A percentile compares a stretch with the other conserved stretches of the same genome.
Conservation (phyloP, 1,284 basidiomycete genomes). For the Vanrija humicola region DNA sequence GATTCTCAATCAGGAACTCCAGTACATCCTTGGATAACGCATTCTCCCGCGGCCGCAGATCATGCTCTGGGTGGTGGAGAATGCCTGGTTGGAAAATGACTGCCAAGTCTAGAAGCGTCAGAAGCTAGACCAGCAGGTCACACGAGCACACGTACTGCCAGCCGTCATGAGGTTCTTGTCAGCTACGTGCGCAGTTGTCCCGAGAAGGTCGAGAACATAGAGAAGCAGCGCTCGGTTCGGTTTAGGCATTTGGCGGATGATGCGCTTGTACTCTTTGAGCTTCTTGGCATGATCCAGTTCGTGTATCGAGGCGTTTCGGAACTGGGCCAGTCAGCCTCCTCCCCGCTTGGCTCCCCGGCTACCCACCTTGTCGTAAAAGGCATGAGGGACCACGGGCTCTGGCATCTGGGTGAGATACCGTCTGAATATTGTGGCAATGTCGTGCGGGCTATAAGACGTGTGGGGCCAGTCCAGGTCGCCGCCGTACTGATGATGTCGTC, state of each 20-base stretch:
- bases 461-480: conserved; percentile 86
- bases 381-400: conserved; percentile 49
- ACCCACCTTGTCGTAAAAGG: conserved; percentile 77
- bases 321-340: conserved; percentile 52
- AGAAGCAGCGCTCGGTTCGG: conserved; percentile 90
- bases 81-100: conserved; percentile 91
- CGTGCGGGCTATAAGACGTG: conserved; percentile 83
- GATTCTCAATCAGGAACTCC: conserved; percentile 78
- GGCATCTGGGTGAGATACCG: conserved; percentile 96
- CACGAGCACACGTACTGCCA: conserved; percentile 60
- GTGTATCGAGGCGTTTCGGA: conserved; percentile 61
- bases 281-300: conserved; percentile 57
- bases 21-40: conserved; percentile 82
- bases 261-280: conserved; percentile 71
- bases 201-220: conserved; percentile 91
- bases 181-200: conserved; percentile 85
- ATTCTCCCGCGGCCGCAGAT: conserved; percentile 76
- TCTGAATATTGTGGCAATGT: conserved; percentile 92
- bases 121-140: conserved; percentile 1
- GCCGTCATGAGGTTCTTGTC: conserved; percentile 96
- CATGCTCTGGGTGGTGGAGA: conserved; percentile 81
- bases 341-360: no score
- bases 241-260: conserved; percentile 79
- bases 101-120: conserved; percentile 66
- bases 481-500: conserved; percentile 63